Conservation (phyloP, 75 land plant species). For the Azolla pinnata region DNA sequence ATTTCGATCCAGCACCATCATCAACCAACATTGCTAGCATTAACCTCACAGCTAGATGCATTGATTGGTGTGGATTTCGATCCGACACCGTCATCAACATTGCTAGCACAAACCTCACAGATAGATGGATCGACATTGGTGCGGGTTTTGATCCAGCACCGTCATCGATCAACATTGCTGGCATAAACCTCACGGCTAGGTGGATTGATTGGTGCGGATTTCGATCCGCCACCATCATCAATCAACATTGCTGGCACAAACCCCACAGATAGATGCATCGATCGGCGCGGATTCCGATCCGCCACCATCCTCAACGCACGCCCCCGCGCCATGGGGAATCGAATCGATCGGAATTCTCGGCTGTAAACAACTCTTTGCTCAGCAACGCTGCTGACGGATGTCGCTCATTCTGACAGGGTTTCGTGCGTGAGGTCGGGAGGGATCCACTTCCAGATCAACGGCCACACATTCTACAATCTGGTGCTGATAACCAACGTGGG, state of each 20-base stretch:
- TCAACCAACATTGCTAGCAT: background rate
- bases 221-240: background rate
- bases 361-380: background rate
- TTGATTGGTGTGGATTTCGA: too few relatives aligned
- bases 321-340: background rate
- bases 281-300: background rate
- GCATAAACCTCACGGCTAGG: too few relatives aligned
- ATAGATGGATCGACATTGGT: too few relatives aligned
- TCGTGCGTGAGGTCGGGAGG: constrained; percentile 16
- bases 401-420: constrained; percentile 8
- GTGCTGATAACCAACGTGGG: constrained; percentile 26
- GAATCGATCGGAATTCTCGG: background rate
- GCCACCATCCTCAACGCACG: background rate
- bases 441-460: constrained; percentile 16
- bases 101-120: too few relatives aligned
- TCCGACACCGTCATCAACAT: too few relatives aligned
- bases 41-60: background rate
- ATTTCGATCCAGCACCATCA: too few relatives aligned
- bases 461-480: constrained; percentile 27
- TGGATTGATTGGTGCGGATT: too few relatives aligned
- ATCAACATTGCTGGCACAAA: background rate
- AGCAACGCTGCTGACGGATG: too few relatives aligned
- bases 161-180: too few relatives aligned
- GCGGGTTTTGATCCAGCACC: too few relatives aligned
- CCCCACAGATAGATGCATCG: background rate